Conservation (phyloP, 2,329 filamentous ascomycete species). For the Paraconiothyrium sp. region DNA sequence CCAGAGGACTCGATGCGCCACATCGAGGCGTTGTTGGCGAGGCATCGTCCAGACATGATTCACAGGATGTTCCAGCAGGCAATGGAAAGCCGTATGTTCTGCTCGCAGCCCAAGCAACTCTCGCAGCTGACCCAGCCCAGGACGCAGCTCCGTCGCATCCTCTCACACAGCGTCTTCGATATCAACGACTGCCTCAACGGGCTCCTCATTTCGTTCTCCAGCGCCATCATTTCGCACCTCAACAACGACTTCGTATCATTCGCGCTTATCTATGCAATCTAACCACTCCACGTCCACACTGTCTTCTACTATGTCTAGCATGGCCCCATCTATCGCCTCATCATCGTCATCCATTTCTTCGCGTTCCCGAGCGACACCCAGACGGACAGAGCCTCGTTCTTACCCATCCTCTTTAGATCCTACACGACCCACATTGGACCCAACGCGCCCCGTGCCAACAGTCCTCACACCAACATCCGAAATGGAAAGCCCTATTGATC, state of each 20-base stretch:
- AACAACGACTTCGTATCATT: constrained; percentile 43
- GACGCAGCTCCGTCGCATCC: constrained; percentile 44
- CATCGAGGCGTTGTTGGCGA: constrained; percentile 47
- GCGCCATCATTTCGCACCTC: constrained; percentile 36
- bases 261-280: constrained; percentile 45
- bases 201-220: constrained; percentile 45
- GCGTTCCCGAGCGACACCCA: constrained; percentile 34
- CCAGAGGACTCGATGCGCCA: constrained; percentile 50
- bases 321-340: constrained; percentile 41
- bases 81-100: constrained; percentile 45
- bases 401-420: constrained; percentile 46
- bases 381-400: constrained; percentile 45
- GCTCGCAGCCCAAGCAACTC: not conserved
- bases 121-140: constrained; percentile 35
- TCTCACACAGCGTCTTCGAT: constrained; percentile 26
- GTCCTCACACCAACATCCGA: constrained; percentile 44
- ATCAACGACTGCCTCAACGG: constrained; percentile 22
- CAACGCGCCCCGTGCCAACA: constrained; percentile 42
- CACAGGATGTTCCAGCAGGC: constrained; percentile 50
- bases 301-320: constrained; percentile 39
- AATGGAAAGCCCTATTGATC: constrained; percentile 41
- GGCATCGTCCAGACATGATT: constrained; percentile 48
- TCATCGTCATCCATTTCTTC: constrained; percentile 44
- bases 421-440: constrained; percentile 43
- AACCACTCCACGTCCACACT: constrained; percentile 42